phyloP scores from a whole-genome alignment of 2,329 filamentous ascomycete species.

The Aspergillus sp. region DNA sequence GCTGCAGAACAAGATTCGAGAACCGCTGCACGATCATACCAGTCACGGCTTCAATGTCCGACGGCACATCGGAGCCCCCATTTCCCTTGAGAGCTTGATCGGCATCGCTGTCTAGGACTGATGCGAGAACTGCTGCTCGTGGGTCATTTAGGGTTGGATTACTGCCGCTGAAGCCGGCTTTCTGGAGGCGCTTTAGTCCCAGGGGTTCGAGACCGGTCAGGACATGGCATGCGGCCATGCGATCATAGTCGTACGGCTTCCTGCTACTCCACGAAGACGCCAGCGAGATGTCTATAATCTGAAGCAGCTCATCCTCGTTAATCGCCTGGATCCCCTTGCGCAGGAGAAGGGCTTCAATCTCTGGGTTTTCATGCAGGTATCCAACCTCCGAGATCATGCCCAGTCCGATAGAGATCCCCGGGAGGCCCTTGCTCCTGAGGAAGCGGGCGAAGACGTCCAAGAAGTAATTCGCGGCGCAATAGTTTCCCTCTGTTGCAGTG shows the following conservation, averaged over 20 bases:
- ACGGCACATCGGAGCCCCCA: neutral
- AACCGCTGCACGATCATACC: neutral
- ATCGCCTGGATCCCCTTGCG: constrained; percentile 4
- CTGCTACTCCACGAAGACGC: neutral
- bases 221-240: neutral
- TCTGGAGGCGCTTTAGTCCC: neutral
- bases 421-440: constrained; percentile 19
- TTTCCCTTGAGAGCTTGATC: neutral
- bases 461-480: constrained; percentile 31
- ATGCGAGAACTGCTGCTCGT: neutral
- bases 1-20: neutral
- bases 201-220: neutral
- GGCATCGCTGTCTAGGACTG: neutral
- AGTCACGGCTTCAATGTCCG: neutral
- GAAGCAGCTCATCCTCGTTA: constrained; percentile 5
- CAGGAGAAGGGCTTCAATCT: constrained; percentile 5
- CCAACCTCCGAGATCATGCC: constrained; percentile 42
- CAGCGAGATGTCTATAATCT: constrained; percentile 4
- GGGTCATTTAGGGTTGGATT: neutral
- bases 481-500: constrained; percentile 32
- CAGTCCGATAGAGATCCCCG: constrained; percentile 31
- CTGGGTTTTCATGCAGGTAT: constrained; percentile 11
- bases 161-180: neutral
- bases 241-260: neutral
- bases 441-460: constrained; percentile 35